These are phyloP conservation scores for Fraxinus latifolia DNA, from an alignment of 305 asterid genomes.

Conservation along the genomic window DNA sequence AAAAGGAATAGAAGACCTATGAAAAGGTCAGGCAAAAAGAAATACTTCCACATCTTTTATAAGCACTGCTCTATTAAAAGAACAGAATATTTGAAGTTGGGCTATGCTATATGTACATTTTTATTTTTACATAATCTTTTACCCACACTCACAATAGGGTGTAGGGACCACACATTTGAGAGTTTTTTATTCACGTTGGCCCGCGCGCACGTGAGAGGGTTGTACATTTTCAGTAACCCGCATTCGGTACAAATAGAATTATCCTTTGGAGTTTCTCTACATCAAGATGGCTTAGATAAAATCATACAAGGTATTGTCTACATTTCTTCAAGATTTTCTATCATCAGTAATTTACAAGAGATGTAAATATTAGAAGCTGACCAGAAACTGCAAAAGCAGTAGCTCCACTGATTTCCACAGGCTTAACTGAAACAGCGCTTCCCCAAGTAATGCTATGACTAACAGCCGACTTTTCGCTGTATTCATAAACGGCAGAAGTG, in stretches of 20 bases:
- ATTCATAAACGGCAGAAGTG: slow-evolving; percentile 3
- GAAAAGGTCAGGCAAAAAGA: not conserved
- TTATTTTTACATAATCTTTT: no score
- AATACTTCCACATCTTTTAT: not conserved
- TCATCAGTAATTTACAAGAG: not conserved
- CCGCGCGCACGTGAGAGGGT: no score
- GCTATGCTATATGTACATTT: no score
- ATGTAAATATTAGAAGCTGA: slow-evolving; percentile 28
- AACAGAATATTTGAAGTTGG: not conserved
- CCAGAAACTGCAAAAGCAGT: slow-evolving; percentile 77
- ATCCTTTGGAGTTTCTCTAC: not conserved
- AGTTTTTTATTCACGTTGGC: no score
- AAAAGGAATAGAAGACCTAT: not conserved
- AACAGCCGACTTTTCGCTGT: slow-evolving; percentile 80
- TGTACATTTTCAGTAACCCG: no score
- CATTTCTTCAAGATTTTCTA: not conserved
- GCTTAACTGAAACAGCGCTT: slow-evolving; percentile 56
- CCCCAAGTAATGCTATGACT: slow-evolving; percentile 80
- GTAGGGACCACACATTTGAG: no score
- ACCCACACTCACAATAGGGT: no score
- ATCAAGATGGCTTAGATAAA: not conserved
- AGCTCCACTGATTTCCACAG: slow-evolving; percentile 66
- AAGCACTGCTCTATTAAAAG: not conserved
- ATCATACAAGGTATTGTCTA: not conserved
- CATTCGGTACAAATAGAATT: no score